phyloP scores from a whole-genome alignment of 176 grass and related monocot genomes.

The Stipa capillata region DNA sequence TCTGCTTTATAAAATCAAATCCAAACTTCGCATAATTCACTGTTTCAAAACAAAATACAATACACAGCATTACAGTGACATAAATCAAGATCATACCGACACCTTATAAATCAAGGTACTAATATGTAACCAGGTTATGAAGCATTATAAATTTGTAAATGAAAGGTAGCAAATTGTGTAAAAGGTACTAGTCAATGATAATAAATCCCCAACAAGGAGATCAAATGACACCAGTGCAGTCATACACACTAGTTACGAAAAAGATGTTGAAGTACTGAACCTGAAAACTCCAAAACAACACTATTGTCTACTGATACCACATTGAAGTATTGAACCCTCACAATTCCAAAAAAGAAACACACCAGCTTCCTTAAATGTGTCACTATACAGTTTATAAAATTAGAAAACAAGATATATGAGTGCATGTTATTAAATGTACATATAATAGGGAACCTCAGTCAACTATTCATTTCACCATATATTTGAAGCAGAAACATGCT shows the following conservation, averaged over 20 bases:
- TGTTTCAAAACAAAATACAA: slow-evolving; percentile 25
- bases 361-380: not conserved
- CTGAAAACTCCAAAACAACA: not conserved
- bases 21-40: slow-evolving; percentile 56
- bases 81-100: not conserved
- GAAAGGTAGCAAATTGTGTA: not conserved
- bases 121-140: not conserved
- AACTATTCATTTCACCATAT: not conserved
- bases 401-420: not conserved
- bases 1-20: slow-evolving; percentile 42
- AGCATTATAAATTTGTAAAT: not conserved
- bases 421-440: not conserved
- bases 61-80: not conserved
- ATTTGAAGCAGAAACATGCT: not conserved
- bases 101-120: not conserved
- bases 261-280: not conserved
- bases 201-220: not conserved
- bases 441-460: not conserved
- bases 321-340: not conserved
- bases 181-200: not conserved
- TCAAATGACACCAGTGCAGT: not conserved
- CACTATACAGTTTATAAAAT: not conserved
- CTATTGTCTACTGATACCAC: not conserved
- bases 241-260: not conserved
- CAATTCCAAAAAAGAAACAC: not conserved